Base-by-base conservation (phyloP, 345 rosid species). In the Eucalyptus regnans region DNA sequence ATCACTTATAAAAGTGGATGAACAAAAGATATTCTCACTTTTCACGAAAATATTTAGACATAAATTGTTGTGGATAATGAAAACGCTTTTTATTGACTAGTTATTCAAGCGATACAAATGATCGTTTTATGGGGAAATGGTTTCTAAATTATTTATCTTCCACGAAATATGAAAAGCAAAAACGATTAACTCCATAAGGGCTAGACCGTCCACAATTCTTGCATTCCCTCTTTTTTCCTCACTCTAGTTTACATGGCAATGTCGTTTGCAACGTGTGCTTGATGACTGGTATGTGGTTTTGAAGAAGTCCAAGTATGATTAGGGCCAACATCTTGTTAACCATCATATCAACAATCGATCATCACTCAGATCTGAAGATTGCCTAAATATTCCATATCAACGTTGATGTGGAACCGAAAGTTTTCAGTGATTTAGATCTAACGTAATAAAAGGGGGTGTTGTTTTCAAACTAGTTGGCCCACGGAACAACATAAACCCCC, bases 1-100 rank as follows among this genome's bases (percentile, higher is more conserved):
- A 20, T 18, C 13, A 1, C 20, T 71, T 37, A 41, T 2, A 1
- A 37, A 76, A 76, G 1, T 37, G 1, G 3, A 76, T 18, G 1
- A 71, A 37, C 0, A 3, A 3, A 5, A 18, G 17, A 17, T 5
- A 71, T 33, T 71, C 0, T 18, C 6, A 5, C 5, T 4, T 17
- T 71, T 2, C 44, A 4, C 0, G 1, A 71, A 37, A 33, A 8
- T 71, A 4, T 71, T 71, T 33, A 10, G 14, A 5, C 0, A 71
- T 37, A 6, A 22, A 37, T 37, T 37, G 2, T 37, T 20, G 8
- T 76, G 0, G 46, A 11, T 33, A 9, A 33, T 18, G 5, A 41
- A 11, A 76, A 41, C 1, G 37, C 1, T 76, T 76, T 71, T 6
- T 2, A 9, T 37, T 37, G 8, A 37, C 4, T 10, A 11, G 23